A percentile compares a stretch with the other conserved stretches of the same genome.
phyloP scores from a whole-genome alignment of 257 asterid species.

The Nemophila menziesii region DNA sequence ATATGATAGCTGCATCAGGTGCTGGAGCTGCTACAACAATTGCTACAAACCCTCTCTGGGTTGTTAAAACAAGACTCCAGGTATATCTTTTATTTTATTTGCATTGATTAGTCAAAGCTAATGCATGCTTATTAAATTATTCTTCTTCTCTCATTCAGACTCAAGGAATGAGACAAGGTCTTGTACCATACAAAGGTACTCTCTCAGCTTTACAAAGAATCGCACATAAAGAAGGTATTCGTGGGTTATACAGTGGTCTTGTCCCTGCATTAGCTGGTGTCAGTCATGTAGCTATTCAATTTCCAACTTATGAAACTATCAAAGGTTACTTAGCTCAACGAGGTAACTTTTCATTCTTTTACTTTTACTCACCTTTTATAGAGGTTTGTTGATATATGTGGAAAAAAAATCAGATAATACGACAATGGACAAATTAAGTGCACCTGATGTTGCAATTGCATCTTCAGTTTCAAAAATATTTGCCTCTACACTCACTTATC shows the following conservation, averaged over 20 bases:
- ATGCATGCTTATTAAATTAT: neutral
- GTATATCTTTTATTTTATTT: constrained; percentile 23
- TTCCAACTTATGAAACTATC: constrained; percentile 80
- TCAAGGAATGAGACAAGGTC: constrained; percentile 57
- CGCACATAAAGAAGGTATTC: constrained; percentile 74
- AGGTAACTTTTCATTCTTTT: constrained; percentile 22
- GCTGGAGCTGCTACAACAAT: constrained; percentile 91
- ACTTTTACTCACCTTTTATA: neutral
- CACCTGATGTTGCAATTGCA: constrained; percentile 76
- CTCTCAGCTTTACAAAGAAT: constrained; percentile 73
- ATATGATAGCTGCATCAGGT: constrained; percentile 91
- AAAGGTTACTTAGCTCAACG: constrained; percentile 64
- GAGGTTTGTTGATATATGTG: constrained; percentile 9
- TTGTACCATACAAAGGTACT: constrained; percentile 66
- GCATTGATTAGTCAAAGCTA: neutral
- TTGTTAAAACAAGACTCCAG: constrained; percentile 92
- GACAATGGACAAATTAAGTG: constrained; percentile 54
- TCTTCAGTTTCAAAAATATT: constrained; percentile 85
- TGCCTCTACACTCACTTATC: constrained; percentile 92
- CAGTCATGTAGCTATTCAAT: constrained; percentile 90
- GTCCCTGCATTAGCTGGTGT: constrained; percentile 95
- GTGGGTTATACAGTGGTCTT: constrained; percentile 94
- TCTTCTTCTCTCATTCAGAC: constrained; percentile 34
- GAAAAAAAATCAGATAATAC: constrained; percentile 46
- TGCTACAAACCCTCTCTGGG: constrained; percentile 96